Conservation (phyloP, 2,329 filamentous ascomycete species). For the Pseudogymnoascus sp. region DNA sequence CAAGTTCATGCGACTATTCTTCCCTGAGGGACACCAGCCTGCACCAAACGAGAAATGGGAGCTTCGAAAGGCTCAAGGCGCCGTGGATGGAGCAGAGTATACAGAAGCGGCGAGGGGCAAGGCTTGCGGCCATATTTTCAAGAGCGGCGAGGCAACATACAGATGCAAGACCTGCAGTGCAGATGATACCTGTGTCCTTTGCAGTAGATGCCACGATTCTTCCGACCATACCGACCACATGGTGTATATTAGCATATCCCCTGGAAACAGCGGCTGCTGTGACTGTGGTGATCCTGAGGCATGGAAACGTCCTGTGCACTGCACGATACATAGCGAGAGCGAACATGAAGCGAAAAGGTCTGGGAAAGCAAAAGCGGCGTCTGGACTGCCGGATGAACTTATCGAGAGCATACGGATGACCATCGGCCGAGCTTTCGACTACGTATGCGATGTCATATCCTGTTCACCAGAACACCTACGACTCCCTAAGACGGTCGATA, state of each 20-base stretch:
- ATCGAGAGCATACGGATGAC: constrained; percentile 74
- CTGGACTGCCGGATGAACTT: constrained; percentile 64
- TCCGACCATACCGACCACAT: constrained; percentile 92
- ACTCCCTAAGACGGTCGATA: constrained; percentile 71
- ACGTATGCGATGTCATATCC: constrained; percentile 94
- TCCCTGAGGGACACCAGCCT: constrained; percentile 61
- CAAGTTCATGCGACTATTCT: constrained; percentile 71
- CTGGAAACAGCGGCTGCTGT: constrained; percentile 90
- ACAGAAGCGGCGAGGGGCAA: constrained; percentile 85
- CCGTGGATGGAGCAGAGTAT: constrained; percentile 90
- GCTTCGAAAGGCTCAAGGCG: constrained; percentile 79
- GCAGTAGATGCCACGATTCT: constrained; percentile 86
- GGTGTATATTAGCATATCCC: constrained; percentile 79
- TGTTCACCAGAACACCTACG: constrained; percentile 94
- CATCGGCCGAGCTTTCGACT: constrained; percentile 77
- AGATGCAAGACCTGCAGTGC: constrained; percentile 87
- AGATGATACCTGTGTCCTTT: constrained; percentile 93
- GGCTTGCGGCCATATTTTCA: constrained; percentile 95
- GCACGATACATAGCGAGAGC: constrained; percentile 78
- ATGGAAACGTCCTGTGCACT: constrained; percentile 80
- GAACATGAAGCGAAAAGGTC: constrained; percentile 36
- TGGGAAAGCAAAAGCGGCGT: constrained; percentile 51
- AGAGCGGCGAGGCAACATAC: constrained; percentile 86
- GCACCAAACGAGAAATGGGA: constrained; percentile 56
- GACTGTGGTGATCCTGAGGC: constrained; percentile 95